Percentiles rank a stretch among this genome's conserved stretches.
Conservation (phyloP, 2,329 filamentous ascomycete genomes). For the Cordyceps fumosorosea region DNA sequence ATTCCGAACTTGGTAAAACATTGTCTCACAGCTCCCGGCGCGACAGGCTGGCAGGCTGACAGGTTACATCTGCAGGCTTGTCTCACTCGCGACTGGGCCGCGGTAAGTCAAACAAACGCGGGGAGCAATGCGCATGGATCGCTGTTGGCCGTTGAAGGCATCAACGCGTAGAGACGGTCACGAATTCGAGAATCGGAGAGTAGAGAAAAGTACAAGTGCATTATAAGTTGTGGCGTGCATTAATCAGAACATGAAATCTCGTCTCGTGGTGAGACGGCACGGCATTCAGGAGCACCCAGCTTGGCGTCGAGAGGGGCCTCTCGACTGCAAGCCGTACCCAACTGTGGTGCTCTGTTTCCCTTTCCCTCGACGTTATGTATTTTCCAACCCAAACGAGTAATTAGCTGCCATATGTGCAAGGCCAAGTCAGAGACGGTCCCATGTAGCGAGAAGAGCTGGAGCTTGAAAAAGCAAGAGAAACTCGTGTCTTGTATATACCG, state of each 20-base stretch:
- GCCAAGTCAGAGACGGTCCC: neutral
- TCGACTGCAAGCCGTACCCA: neutral
- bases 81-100: neutral
- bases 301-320: neutral
- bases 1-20: neutral
- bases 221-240: neutral
- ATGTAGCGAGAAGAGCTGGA: neutral
- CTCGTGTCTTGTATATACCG: constrained; percentile 1
- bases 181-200: neutral
- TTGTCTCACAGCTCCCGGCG: constrained; percentile 18
- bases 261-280: constrained; percentile 9
- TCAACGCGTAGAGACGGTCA: neutral
- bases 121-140: neutral
- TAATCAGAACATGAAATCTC: constrained; percentile 8
- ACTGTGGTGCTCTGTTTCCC: neutral
- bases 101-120: neutral
- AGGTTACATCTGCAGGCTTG: neutral
- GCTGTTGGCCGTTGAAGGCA: neutral
- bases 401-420: constrained; percentile 1
- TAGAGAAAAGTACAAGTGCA: neutral
- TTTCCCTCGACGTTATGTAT: neutral
- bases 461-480: neutral
- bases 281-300: neutral
- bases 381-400: neutral
- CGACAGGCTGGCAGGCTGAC: neutral